Percentiles rank a stretch among this genome's conserved stretches.
These are phyloP conservation scores for Mycena amicta DNA, from an alignment of 768 basidiomycete species.

Conservation along the genomic window DNA sequence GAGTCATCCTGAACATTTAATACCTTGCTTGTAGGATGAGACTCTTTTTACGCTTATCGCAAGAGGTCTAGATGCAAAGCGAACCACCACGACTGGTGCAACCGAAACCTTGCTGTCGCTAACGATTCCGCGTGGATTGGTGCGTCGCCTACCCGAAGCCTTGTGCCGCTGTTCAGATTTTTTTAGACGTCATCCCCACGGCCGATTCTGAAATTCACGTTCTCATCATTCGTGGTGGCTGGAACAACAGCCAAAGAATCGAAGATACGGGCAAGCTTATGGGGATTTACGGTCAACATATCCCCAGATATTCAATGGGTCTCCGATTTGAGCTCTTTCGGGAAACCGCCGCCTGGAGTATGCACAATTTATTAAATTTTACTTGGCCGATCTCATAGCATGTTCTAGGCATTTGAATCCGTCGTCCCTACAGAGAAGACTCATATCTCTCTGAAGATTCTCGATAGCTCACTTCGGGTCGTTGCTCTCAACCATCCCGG, in stretches of 20 bases:
- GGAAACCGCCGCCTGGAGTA: slow-evolving; percentile 88
- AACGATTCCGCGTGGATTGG: slow-evolving; percentile 60
- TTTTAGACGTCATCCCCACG: slow-evolving; percentile 47
- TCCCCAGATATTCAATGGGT: slow-evolving; percentile 66
- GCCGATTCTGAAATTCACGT: slow-evolving; percentile 62
- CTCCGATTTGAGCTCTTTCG: slow-evolving; percentile 61
- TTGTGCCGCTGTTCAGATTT: slow-evolving; percentile 7
- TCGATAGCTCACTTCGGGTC: slow-evolving; percentile 67
- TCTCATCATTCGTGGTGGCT: slow-evolving; percentile 63
- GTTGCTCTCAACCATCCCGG: slow-evolving; percentile 63
- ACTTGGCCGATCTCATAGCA: neutral
- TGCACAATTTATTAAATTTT: slow-evolving; percentile 30
- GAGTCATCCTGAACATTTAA: too few relatives aligned
- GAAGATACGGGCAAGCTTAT: slow-evolving; percentile 61
- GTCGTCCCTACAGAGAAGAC: slow-evolving; percentile 91
- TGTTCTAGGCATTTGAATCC: slow-evolving; percentile 77
- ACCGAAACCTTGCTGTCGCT: slow-evolving; percentile 51
- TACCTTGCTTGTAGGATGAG: slow-evolving; percentile 78
- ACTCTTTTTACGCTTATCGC: slow-evolving; percentile 65
- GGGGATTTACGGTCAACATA: slow-evolving; percentile 63
- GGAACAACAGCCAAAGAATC: slow-evolving; percentile 79
- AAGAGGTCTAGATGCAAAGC: slow-evolving; percentile 60
- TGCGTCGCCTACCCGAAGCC: slow-evolving; percentile 38
- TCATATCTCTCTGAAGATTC: slow-evolving; percentile 60
- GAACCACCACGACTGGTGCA: slow-evolving; percentile 42